phyloP scores from a whole-genome alignment of 495 filamentous ascomycete species.

The Penicillium argentinense region DNA sequence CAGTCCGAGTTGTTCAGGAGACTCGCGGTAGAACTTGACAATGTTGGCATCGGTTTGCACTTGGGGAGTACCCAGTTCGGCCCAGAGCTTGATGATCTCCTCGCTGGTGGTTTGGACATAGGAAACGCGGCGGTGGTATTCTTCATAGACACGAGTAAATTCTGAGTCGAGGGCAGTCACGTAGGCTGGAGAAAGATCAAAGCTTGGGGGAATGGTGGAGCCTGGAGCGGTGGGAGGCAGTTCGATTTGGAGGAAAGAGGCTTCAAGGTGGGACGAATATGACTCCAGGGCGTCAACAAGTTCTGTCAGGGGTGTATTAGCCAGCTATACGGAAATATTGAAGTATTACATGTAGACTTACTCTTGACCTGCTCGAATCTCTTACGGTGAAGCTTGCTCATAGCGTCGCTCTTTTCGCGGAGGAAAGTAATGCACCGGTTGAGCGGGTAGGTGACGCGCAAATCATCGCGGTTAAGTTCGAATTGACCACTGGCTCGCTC shows the following conservation, averaged over 20 bases:
- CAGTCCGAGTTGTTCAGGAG: conserved; percentile 89
- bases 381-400: conserved; percentile 80
- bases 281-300: conserved; percentile 90
- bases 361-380: conserved; percentile 93
- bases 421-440: conserved; percentile 71
- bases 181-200: conserved; percentile 88
- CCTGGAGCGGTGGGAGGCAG: conserved; percentile 79
- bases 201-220: conserved; percentile 71
- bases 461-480: conserved; percentile 59
- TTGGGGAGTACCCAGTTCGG: conserved; percentile 88
- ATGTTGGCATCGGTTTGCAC: conserved; percentile 87
- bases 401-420: conserved; percentile 79
- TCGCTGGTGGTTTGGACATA: conserved; percentile 74
- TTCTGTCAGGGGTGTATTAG: conserved; percentile 62
- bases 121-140: conserved; percentile 78
- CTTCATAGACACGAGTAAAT: conserved; percentile 91
- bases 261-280: conserved; percentile 90
- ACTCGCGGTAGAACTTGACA: conserved; percentile 82
- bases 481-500: conserved; percentile 61
- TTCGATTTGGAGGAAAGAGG: conserved; percentile 74
- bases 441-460: conserved; percentile 78
- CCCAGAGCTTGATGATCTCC: conserved; percentile 91
- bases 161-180: conserved; percentile 83
- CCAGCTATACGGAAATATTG: neutral
- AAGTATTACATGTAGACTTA: conserved; percentile 44